Evolutionary conservation across 2,329 filamentous ascomycete genomes (phyloP), one percentile per base, ranked within the genome.

Genomic region (Rugonectria rugulosa): DNA sequence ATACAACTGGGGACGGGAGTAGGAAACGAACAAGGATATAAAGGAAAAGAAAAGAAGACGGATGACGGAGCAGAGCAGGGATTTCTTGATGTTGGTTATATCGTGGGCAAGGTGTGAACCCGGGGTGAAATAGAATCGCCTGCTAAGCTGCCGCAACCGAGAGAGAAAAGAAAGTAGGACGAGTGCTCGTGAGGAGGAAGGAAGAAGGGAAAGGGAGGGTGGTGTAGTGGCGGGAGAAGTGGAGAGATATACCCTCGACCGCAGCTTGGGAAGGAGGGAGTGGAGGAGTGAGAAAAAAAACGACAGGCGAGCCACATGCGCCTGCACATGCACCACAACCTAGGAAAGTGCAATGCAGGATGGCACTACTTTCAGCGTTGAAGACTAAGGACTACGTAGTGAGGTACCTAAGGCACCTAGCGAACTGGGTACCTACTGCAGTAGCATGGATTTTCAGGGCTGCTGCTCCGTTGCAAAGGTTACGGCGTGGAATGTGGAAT

Each of bases 71-170:
- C 73, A 74, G 72, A 72, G 69, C 69, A 64, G 66, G 61, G 65
- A 67, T 63, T n/a, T n/a, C n/a, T n/a, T 59, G 51, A 41, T 46
- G 43, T 36, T 61, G 38, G 57, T 63, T 21, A 29, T 67, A 60
- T 53, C 46, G 31, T 48, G 32, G 31, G 34, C 55, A 50, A 20
- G 52, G 50, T 7, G 40, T 24, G 36, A 32, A 40, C 14, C 29
- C 19, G 32, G 32, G 32, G 24, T 53, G 47, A 55, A 63, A 56
- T 48, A 65, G 81, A 79, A 80, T 81, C 81, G 79, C 80, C 83
- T 85, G 79, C 84, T 83, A 67, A 81, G 79, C 78, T 79, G 77
- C 81, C 79, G 77, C 75, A 77, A 79, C 78, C 79, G 73, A 78
- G 64, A 63, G 79, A 81, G 79, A 82, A 82, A 79, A 79, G 78